Evolutionary conservation across 139 green algal species (phyloP), one percentile per base, ranked within the genome.

Genomic region (Edaphochlamys debaryana): DNA sequence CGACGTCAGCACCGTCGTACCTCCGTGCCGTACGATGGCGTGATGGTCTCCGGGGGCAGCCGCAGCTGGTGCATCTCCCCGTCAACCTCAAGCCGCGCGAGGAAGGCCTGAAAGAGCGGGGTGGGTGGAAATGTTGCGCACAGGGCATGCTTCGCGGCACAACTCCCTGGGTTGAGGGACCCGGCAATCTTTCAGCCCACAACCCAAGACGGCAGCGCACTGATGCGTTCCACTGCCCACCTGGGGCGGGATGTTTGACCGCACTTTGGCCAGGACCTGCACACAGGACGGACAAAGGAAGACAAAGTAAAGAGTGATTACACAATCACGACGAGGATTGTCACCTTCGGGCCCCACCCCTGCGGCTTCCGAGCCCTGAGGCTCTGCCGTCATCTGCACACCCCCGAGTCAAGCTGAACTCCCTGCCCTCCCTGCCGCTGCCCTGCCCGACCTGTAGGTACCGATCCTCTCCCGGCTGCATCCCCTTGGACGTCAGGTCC

Each of bases 251-350:
- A 81, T 45, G 40, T 30, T 29, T 8, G 41, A 4, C 30, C 75
- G 75, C 15, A 81, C 4, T 19, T 81, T 81, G 29, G 75, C 41
- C 58, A 81, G 75, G 2, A 81, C 75, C 75, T 81, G 60, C 69
- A 64, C 3, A 40, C 66, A 48, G 32, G 36, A 19, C 29, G 17
- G n/a, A 42, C 4, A 41, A 32, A 19, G 63, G n/a, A 69, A 40
- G 63, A 8, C n/a, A 4, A 36, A 69, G 34, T 25, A 4, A 32
- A 32, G 22, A 69, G 63, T 19, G 40, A 41, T 32, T 40, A 25
- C 34, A 4, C 27, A 30, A 69, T 17, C 50, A 58, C 50, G 50
- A 25, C 50, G 17, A 17, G n/a, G n/a, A n/a, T n/a, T n/a, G n/a
- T n/a, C n/a, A n/a, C n/a, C n/a, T n/a, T n/a, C n/a, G n/a, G n/a